A percentile compares a stretch with the other conserved stretches of the same genome.
Conservation (phyloP, 345 rosid genomes). For the Draba incana region DNA sequence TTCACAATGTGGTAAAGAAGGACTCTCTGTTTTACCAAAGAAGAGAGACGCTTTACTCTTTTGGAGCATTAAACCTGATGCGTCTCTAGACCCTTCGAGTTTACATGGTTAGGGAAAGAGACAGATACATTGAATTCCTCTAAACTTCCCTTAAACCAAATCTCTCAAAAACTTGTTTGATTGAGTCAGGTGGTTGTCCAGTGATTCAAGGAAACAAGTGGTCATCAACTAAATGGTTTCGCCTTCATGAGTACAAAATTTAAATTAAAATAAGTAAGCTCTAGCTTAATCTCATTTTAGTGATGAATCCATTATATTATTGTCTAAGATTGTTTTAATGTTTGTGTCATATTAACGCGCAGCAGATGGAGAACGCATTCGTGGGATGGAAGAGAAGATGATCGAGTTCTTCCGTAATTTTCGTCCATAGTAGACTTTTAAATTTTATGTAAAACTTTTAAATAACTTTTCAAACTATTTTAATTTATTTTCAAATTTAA, state of each 20-base stretch:
- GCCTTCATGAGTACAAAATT: constrained; percentile 61
- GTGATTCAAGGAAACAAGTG: constrained; percentile 91
- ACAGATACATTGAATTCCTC: not conserved
- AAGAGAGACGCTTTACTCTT: constrained; percentile 92
- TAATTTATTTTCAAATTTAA: too few species aligned
- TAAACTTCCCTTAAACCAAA: not conserved
- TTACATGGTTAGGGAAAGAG: constrained; percentile 65
- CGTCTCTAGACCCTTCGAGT: constrained; percentile 69
- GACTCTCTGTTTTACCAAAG: constrained; percentile 82
- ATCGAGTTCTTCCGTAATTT: too few species aligned
- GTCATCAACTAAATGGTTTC: constrained; percentile 97
- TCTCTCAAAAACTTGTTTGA: not conserved
- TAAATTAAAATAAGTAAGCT: constrained; percentile 31
- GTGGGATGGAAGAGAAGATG: too few species aligned
- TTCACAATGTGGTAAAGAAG: constrained; percentile 74
- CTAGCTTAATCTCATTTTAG: not conserved
- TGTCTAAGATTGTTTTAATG: not conserved
- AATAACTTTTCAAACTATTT: too few species aligned
- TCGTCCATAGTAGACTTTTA: too few species aligned
- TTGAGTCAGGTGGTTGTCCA: constrained; percentile 77
- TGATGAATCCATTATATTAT: not conserved
- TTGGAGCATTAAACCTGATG: constrained; percentile 92
- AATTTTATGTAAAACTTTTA: too few species aligned
- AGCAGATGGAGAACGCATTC: too few species aligned
- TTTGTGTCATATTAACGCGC: not conserved